Evolutionary conservation across 805 yeast species (phyloP), one percentile per base, ranked within the genome.

Genomic region (Tetrapisispora nanseiensis): DNA sequence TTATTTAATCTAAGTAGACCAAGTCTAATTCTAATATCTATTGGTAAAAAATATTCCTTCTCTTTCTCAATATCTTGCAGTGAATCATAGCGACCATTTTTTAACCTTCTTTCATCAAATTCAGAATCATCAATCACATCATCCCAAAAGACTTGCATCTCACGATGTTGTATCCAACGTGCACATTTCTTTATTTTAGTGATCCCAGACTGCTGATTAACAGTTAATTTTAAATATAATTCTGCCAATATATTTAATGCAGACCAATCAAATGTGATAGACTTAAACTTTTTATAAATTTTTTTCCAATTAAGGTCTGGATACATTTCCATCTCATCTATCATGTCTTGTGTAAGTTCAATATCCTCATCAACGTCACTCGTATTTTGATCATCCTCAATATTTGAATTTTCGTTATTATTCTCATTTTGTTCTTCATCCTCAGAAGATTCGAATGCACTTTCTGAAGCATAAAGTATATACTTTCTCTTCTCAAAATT

Each of bases 161-260:
- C 76, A 48, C 98, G 72, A 12, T 67, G 68, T 45, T 82, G 86
- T 13, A 90, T 74, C 92, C 95, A 87, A 47, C 98, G 68, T 0
- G 95, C 76, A 10, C 84, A 82, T 23, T 72, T 65, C 51, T 82
- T 82, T 26, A 86, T 72, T 1, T 78, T 69, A 43, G 71, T 73
- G 15, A 86, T 72, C 1, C 89, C 92, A 10, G 74, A 66, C 9
- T 59, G 59, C 70, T 82, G 77, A 34, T 75, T 78, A 43, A 78
- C 81, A 4, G 22, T 9, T 9, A 48, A 41, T 41, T 77, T 75
- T n/a, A 78, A 70, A 52, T 83, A 82, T 30, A 90, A 66, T 53
- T 92, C 97, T 8, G 84, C 73, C 33, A 90, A 66, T 45, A 86
- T 85, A 53, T 92, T 90, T 37, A 90, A 68, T 46, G 85, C 89